A percentile compares a stretch with the other conserved stretches of the same genome.
These are phyloP conservation scores for Alnus rubra DNA, from an alignment of 306 rosid genomes.

Conservation along the genomic window DNA sequence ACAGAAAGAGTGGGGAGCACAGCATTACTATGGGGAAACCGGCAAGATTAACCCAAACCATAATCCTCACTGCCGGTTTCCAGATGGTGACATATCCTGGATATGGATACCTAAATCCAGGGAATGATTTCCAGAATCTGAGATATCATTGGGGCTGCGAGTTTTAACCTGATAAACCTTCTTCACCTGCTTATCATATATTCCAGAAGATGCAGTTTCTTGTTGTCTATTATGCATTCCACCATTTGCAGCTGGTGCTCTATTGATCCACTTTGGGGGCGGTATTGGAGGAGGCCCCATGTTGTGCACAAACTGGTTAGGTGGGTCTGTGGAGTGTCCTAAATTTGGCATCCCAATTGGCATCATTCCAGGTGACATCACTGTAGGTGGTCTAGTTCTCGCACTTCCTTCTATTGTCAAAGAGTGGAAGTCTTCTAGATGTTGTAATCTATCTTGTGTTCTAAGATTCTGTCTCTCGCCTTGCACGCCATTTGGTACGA, in stretches of 20 bases:
- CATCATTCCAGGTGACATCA: slow-evolving; percentile 28
- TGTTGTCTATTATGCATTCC: slow-evolving; percentile 50
- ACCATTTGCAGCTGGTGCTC: slow-evolving; percentile 45
- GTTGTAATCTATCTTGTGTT: slow-evolving; percentile 48
- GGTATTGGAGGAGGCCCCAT: slow-evolving; percentile 65
- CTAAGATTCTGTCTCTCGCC: slow-evolving; percentile 62
- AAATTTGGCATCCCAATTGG: slow-evolving; percentile 39
- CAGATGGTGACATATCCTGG: slow-evolving; percentile 44
- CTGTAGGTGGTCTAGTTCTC: slow-evolving; percentile 45
- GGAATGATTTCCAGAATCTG: slow-evolving; percentile 39
- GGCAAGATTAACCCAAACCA: slow-evolving; percentile 30
- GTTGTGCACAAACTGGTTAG: slow-evolving; percentile 45
- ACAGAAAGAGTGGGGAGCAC: neutral
- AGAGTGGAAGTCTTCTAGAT: slow-evolving; percentile 49
- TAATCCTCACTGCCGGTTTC: slow-evolving; percentile 39
- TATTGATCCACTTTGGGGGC: slow-evolving; percentile 83
- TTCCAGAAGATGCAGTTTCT: slow-evolving; percentile 50
- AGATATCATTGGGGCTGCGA: slow-evolving; percentile 45
- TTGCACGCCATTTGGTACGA: slow-evolving; percentile 55
- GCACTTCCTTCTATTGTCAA: slow-evolving; percentile 47
- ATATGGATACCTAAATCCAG: slow-evolving; percentile 19
- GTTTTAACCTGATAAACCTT: slow-evolving; percentile 66
- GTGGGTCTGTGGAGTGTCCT: slow-evolving; percentile 45
- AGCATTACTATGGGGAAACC: slow-evolving; percentile 8
- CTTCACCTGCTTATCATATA: slow-evolving; percentile 62